Conservation (phyloP, 192 early-diverging fungal genomes). For the Linderina pennispora region DNA sequence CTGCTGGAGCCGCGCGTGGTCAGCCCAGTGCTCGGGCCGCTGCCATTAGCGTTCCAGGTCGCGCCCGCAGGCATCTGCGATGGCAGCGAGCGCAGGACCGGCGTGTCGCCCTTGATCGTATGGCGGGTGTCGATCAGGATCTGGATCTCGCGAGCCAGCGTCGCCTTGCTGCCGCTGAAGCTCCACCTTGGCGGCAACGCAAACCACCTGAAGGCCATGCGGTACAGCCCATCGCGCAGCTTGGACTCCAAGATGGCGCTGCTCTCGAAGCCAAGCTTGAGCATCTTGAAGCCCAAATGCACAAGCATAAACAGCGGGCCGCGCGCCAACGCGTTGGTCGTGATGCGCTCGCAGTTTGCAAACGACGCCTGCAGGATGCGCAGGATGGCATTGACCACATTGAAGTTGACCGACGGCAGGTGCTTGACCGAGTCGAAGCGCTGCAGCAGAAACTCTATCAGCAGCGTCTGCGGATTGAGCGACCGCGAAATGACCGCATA, state of each 20-base stretch:
- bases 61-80: not conserved
- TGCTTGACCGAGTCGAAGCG: constrained; percentile 80
- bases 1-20: constrained; percentile 3
- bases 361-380: constrained; percentile 79
- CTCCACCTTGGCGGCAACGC: constrained; percentile 68
- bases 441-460: constrained; percentile 82
- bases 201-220: constrained; percentile 82
- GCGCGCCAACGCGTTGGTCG: constrained; percentile 66
- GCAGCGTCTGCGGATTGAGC: constrained; percentile 68
- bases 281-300: constrained; percentile 67
- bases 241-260: constrained; percentile 60
- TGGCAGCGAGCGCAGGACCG: constrained; percentile 34
- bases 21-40: not conserved
- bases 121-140: constrained; percentile 61
- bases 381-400: constrained; percentile 68
- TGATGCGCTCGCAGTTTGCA: constrained; percentile 29
- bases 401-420: constrained; percentile 55
- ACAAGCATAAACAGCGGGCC: constrained; percentile 77
- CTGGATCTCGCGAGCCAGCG: constrained; percentile 55
- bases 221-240: constrained; percentile 61
- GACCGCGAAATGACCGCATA: constrained; percentile 54
- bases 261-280: constrained; percentile 56
- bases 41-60: constrained; percentile 6
- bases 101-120: constrained; percentile 56
- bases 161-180: constrained; percentile 67